Percentiles rank a stretch among this genome's conserved stretches.
These are phyloP conservation scores for Gnomoniopsis sp. DNA, from an alignment of 2,329 filamentous ascomycete species.

Conservation along the genomic window DNA sequence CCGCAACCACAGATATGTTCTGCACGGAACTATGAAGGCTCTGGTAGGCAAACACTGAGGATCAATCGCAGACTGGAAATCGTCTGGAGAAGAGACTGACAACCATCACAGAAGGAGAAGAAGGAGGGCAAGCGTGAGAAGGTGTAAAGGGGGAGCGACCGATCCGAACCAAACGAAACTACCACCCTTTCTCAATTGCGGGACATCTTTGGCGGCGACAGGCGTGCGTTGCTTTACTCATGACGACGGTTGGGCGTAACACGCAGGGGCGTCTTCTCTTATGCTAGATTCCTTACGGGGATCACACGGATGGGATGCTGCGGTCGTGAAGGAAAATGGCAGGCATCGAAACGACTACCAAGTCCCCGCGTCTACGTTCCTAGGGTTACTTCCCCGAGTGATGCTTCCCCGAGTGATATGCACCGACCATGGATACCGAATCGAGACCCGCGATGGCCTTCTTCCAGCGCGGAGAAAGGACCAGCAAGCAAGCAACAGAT, in stretches of 20 bases:
- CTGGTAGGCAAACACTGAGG: slow-evolving; percentile 54
- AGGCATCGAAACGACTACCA: slow-evolving; percentile 15
- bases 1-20: slow-evolving; percentile 99
- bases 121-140: slow-evolving; percentile 92
- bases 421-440: neutral
- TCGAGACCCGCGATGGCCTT: neutral
- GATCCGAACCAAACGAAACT: slow-evolving; percentile 21
- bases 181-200: slow-evolving; percentile 8
- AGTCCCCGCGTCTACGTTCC: neutral
- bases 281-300: slow-evolving; percentile 12
- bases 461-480: neutral
- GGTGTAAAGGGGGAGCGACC: slow-evolving; percentile 52
- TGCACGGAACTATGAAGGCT: slow-evolving; percentile 97
- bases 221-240: slow-evolving; percentile 3
- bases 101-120: slow-evolving; percentile 76
- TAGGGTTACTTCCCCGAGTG: neutral
- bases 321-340: slow-evolving; percentile 15
- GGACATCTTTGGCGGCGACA: slow-evolving; percentile 13
- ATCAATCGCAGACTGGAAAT: slow-evolving; percentile 38
- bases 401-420: slow-evolving; percentile 14
- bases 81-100: slow-evolving; percentile 9
- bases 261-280: slow-evolving; percentile 15
- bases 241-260: slow-evolving; percentile 16
- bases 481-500: neutral
- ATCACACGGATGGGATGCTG: slow-evolving; percentile 13